Evolutionary conservation across 2,329 filamentous ascomycete genomes (phyloP), one percentile per base, ranked within the genome.

Genomic region (Beauveria scarabaeidicola): DNA sequence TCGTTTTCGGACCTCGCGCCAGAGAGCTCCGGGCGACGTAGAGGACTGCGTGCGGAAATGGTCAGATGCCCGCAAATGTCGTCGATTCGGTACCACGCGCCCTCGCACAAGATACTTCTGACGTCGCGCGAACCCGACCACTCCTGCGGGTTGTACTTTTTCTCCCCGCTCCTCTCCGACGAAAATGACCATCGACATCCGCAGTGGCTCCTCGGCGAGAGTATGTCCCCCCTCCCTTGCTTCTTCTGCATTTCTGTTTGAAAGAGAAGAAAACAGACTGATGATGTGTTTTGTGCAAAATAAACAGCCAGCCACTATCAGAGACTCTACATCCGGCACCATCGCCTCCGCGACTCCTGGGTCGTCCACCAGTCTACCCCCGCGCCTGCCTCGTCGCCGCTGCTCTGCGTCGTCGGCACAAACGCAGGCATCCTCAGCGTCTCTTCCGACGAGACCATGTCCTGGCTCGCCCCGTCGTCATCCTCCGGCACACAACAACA

Each of bases 341-440:
- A 66, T 17, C 62, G 66, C 7, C 58, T 62, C 8, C 66, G 59
- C 5, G 62, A 66, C 19, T 66, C 70, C 43, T 72, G 69, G 68
- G 57, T 70, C 27, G 73, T 77, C 21, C 71, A 77, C 61, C 69
- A 70, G n/a, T 74, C 74, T 21, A 75, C 74, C 1, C 68, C 77
- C 0, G 78, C 78, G 0, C 77, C 78, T 0, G 54, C 70, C 0
- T 68, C 68, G 1, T 75, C 76, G 9, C 29, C 48, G 5, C 59
- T 77, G 1, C 64, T 77, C 43, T 82, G 78, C 66, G 69, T 78
- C 5, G 67, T 81, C 47, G 81, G 79, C 47, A 78, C 80, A 1
- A 77, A 71, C 63, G 66, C 68, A 1, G 81, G 80, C n/a, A 70
- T 84, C 6, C 58, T 79, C 13, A 66, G 69, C 21, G 69, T 78